Conservation (phyloP, 2,329 filamentous ascomycete genomes). For the Penicillium sp. region DNA sequence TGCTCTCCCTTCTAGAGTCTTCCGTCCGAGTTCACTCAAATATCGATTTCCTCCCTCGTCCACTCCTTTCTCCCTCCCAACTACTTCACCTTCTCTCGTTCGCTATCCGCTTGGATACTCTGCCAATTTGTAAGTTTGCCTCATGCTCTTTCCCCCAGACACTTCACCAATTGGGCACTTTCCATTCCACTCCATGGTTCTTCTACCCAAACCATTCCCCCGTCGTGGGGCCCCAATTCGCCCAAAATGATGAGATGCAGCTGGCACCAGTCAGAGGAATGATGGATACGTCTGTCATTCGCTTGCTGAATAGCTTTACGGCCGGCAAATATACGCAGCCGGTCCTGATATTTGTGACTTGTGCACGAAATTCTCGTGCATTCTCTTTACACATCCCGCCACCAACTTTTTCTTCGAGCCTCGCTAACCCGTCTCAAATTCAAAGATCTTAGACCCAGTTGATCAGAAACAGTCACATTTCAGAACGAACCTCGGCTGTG, state of each 20-base stretch:
- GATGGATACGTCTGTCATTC: constrained; percentile 56
- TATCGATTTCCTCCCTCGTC: constrained; percentile 23
- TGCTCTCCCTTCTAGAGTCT: constrained; percentile 42
- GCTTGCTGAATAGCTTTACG: constrained; percentile 62
- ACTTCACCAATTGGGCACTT: constrained; percentile 1
- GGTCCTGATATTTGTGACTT: constrained; percentile 35
- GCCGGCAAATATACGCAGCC: constrained; percentile 47
- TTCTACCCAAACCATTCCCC: not conserved
- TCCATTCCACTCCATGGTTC: not conserved
- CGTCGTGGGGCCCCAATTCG: constrained; percentile 2
- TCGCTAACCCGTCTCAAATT: constrained; percentile 26
- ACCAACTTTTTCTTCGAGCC: not conserved
- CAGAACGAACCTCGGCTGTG: constrained; percentile 1
- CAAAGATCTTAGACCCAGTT: constrained; percentile 39
- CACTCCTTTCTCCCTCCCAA: constrained; percentile 13
- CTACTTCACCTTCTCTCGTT: constrained; percentile 9
- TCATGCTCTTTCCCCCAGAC: constrained; percentile 1
- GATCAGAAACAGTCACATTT: not conserved
- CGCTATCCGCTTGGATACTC: constrained; percentile 7
- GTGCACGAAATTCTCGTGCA: constrained; percentile 11
- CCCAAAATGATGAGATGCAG: constrained; percentile 59
- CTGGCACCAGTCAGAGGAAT: constrained; percentile 69
- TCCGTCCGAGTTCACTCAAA: constrained; percentile 33
- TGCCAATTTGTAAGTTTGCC: constrained; percentile 23
- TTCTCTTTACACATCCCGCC: constrained; percentile 9